Conservation (phyloP, 2,329 filamentous ascomycete genomes). For the Paraphoma sp. region DNA sequence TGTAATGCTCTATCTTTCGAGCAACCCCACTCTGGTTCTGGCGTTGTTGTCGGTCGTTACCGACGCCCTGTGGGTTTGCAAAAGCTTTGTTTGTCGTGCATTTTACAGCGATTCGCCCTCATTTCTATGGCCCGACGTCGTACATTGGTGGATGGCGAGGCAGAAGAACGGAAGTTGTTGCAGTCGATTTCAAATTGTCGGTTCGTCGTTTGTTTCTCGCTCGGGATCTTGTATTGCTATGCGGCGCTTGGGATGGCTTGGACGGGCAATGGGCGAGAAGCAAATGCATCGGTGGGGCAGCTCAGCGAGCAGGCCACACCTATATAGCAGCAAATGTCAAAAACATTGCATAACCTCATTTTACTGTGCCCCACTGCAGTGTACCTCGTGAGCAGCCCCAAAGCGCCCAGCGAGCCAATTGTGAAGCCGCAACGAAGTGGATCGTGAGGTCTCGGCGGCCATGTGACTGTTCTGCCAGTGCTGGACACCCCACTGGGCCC, state of each 20-base stretch:
- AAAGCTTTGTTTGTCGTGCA: constrained; percentile 39
- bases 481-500: constrained; percentile 5
- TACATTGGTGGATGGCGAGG: constrained; percentile 29
- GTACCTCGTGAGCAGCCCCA: constrained; percentile 23
- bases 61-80: constrained; percentile 29
- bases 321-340: constrained; percentile 23
- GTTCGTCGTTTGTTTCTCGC: constrained; percentile 10
- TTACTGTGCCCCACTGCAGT: constrained; percentile 16
- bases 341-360: constrained; percentile 27
- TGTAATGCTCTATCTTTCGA: constrained; percentile 37
- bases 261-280: neutral
- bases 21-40: constrained; percentile 38
- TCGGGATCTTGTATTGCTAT: constrained; percentile 14
- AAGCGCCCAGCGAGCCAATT: constrained; percentile 13
- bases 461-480: constrained; percentile 31
- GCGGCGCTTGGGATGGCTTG: neutral
- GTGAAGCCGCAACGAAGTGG: constrained; percentile 33
- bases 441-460: constrained; percentile 33
- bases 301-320: constrained; percentile 4
- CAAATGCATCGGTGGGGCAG: neutral
- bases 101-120: constrained; percentile 36
- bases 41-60: constrained; percentile 31
- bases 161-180: constrained; percentile 27
- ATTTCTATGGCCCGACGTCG: constrained; percentile 27
- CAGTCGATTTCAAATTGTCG: constrained; percentile 16